A percentile compares a stretch with the other conserved stretches of the same genome.
phyloP scores from a whole-genome alignment of 495 filamentous ascomycete genomes.

The Hypoxylon subgilvum region DNA sequence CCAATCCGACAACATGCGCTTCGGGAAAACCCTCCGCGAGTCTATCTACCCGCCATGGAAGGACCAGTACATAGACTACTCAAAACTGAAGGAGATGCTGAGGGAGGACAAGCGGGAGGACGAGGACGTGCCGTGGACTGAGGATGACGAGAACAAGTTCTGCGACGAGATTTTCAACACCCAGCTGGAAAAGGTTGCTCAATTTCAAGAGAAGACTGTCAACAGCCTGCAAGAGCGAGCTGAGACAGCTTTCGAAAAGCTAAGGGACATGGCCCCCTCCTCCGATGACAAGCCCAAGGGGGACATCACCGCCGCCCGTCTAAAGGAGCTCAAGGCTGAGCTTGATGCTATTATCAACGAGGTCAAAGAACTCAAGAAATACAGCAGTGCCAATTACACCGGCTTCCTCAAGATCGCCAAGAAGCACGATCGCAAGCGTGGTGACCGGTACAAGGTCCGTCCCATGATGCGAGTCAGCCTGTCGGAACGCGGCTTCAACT shows the following conservation, averaged over 20 bases:
- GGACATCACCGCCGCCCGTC: conserved; percentile 57
- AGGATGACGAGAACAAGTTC: conserved; percentile 91
- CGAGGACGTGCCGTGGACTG: conserved; percentile 77
- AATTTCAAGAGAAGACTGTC: conserved; percentile 80
- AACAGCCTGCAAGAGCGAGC: conserved; percentile 72
- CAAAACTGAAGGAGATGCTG: conserved; percentile 85
- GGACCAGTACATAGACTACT: conserved; percentile 92
- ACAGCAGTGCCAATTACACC: conserved; percentile 94
- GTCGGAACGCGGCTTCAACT: conserved; percentile 88
- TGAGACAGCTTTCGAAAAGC: conserved; percentile 63
- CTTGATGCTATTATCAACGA: conserved; percentile 88
- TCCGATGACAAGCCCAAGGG: conserved; percentile 45
- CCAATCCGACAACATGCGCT: conserved; percentile 71
- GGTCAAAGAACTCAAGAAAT: conserved; percentile 91
- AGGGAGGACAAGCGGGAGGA: conserved; percentile 72
- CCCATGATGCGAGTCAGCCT: conserved; percentile 89
- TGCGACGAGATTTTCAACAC: conserved; percentile 93
- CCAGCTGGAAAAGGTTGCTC: conserved; percentile 92
- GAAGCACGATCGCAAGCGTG: conserved; percentile 94
- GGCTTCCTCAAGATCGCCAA: conserved; percentile 97
- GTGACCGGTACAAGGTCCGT: conserved; percentile 77
- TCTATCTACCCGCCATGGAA: conserved; percentile 89
- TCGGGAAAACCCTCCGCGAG: conserved; percentile 82
- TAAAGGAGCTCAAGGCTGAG: conserved; percentile 75
- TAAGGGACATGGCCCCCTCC: conserved; percentile 60